These are phyloP conservation scores for Lasiodiplodia citricola DNA, from an alignment of 2,329 filamentous ascomycete species.

Conservation along the genomic window DNA sequence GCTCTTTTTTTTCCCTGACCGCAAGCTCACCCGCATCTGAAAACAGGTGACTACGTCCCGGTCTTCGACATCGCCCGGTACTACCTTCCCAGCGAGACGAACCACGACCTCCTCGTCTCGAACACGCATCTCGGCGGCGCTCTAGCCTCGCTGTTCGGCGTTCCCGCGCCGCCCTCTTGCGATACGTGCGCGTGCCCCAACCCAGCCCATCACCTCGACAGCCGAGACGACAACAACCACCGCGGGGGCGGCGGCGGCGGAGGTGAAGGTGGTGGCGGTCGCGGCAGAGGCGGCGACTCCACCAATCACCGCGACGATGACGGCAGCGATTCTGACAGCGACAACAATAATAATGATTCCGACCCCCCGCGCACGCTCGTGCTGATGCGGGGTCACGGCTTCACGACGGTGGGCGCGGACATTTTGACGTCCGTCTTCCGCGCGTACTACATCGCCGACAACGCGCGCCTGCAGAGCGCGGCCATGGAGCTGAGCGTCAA, in stretches of 20 bases:
- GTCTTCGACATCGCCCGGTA: slow-evolving; percentile 42
- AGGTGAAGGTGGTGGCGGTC: no score
- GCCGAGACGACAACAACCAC: no score
- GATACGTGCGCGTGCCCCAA: no score
- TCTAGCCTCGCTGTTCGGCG: slow-evolving; percentile 40
- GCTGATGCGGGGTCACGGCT: slow-evolving; percentile 53
- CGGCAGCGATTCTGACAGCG: not conserved
- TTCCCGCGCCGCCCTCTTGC: no score
- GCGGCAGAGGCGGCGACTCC: slow-evolving; percentile 18
- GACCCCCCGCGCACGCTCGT: slow-evolving; percentile 45
- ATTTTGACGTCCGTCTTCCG: slow-evolving; percentile 54
- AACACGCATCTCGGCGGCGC: slow-evolving; percentile 40
- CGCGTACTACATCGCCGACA: slow-evolving; percentile 49
- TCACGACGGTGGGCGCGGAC: slow-evolving; percentile 48
- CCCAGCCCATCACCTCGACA: no score
- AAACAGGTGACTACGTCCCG: slow-evolving; percentile 40
- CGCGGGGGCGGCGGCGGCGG: no score
- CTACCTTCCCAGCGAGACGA: slow-evolving; percentile 36
- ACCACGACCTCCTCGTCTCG: slow-evolving; percentile 44
- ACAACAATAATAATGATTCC: slow-evolving; percentile 36
- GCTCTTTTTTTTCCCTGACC: no score
- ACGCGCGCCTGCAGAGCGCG: slow-evolving; percentile 48
- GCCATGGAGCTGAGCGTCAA: slow-evolving; percentile 39
- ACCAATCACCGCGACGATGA: not conserved
- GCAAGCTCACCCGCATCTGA: no score